Conservation (phyloP, 805 yeast genomes). For the Starmerella floris region DNA sequence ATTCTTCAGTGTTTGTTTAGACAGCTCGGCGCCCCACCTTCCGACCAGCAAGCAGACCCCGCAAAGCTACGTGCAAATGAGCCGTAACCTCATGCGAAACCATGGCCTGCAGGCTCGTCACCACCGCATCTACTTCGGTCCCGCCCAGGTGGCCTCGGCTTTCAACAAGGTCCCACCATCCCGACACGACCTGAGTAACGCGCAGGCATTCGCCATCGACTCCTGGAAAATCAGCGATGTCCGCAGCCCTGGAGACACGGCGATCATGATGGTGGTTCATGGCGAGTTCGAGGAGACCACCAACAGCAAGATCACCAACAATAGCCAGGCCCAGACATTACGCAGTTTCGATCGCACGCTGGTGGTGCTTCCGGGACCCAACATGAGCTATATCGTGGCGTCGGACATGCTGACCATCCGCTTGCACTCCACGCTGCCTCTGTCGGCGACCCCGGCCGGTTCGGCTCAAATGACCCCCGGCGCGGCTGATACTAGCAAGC, state of each 20-base stretch:
- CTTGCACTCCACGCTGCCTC: slow-evolving; percentile 26
- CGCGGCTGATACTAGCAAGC: not conserved
- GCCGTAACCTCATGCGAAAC: slow-evolving; percentile 49
- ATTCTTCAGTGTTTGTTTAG: slow-evolving; percentile 69
- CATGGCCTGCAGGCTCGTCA: slow-evolving; percentile 37
- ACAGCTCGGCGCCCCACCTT: slow-evolving; percentile 50
- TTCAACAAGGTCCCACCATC: slow-evolving; percentile 67
- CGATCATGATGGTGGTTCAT: slow-evolving; percentile 66
- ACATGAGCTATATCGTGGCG: slow-evolving; percentile 66
- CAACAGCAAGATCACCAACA: slow-evolving; percentile 29
- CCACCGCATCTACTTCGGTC: slow-evolving; percentile 54
- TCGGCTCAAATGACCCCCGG: not conserved
- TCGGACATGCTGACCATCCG: slow-evolving; percentile 69
- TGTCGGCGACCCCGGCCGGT: not conserved
- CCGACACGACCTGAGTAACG: slow-evolving; percentile 55
- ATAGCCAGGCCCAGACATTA: not conserved
- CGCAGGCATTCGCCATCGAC: slow-evolving; percentile 63
- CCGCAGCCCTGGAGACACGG: slow-evolving; percentile 55
- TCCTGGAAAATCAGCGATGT: slow-evolving; percentile 36
- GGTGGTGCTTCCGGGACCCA: slow-evolving; percentile 55
- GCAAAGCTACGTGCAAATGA: slow-evolving; percentile 2
- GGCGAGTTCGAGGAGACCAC: slow-evolving; percentile 63
- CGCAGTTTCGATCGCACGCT: slow-evolving; percentile 82
- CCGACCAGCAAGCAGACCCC: slow-evolving; percentile 10
- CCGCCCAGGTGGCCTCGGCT: slow-evolving; percentile 43